Percentiles rank a stretch among this genome's conserved stretches.
Evolutionary conservation across 1,139 yeast genomes (phyloP).

Genomic region (Taiozyma sp.): DNA sequence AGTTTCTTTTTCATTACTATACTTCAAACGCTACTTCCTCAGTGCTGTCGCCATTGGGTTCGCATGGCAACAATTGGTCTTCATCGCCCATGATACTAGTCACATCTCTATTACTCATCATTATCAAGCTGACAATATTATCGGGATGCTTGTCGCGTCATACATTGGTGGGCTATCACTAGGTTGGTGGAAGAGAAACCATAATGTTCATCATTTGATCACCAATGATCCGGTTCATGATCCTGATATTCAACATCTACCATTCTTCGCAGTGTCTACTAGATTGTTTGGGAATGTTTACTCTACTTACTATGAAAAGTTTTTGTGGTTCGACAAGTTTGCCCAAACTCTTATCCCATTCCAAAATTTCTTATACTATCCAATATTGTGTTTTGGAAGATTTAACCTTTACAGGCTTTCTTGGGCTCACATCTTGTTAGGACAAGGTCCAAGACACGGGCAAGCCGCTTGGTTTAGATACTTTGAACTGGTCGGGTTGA

Average conservation of each 20-base stretch:
- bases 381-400: slow-evolving; percentile 77
- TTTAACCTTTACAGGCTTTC: slow-evolving; percentile 80
- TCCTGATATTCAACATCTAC: slow-evolving; percentile 91
- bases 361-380: slow-evolving; percentile 73
- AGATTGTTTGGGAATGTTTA: slow-evolving; percentile 62
- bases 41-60: slow-evolving; percentile 69
- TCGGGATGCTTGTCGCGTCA: slow-evolving; percentile 72
- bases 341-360: slow-evolving; percentile 56
- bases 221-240: slow-evolving; percentile 92
- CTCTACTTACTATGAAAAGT: slow-evolving; percentile 74
- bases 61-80: slow-evolving; percentile 89
- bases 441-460: slow-evolving; percentile 77
- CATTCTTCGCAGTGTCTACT: slow-evolving; percentile 83
- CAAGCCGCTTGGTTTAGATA: slow-evolving; percentile 85
- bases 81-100: slow-evolving; percentile 88
- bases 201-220: slow-evolving; percentile 83
- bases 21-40: slow-evolving; percentile 38
- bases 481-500: slow-evolving; percentile 66
- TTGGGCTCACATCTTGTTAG: slow-evolving; percentile 68
- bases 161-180: slow-evolving; percentile 83
- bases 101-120: slow-evolving; percentile 80
- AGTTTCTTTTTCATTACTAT: slow-evolving; percentile 46
- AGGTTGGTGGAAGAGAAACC: slow-evolving; percentile 96
- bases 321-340: slow-evolving; percentile 59
- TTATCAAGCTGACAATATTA: slow-evolving; percentile 69